Evolutionary conservation across 225 moss, liverwort and hornwort genomes (phyloP).

Genomic region (Polytrichum formosum): DNA sequence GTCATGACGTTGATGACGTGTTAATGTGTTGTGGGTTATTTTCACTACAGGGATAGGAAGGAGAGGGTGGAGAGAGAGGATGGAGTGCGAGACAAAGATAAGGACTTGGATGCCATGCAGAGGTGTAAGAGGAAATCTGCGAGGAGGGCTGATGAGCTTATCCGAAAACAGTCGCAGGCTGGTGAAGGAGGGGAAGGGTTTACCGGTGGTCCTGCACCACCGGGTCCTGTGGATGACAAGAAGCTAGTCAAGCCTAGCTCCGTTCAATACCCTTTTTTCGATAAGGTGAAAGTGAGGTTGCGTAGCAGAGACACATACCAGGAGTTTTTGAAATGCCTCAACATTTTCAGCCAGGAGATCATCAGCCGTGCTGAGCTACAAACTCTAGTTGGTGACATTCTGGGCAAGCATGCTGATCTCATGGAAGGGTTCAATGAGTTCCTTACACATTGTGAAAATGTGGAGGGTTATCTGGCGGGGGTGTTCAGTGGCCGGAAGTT

Average conservation of each 20-base stretch:
- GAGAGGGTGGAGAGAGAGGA: constrained; percentile 62
- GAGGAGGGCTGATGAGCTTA: constrained; percentile 82
- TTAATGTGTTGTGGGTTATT: background rate
- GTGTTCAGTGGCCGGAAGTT: constrained; percentile 73
- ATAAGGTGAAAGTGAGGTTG: constrained; percentile 83
- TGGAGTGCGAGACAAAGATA: constrained; percentile 57
- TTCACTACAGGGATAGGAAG: constrained; percentile 38
- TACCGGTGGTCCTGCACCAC: constrained; percentile 41
- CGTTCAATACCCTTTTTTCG: constrained; percentile 78
- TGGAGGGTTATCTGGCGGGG: constrained; percentile 80
- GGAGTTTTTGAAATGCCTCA: constrained; percentile 92
- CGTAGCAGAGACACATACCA: constrained; percentile 91
- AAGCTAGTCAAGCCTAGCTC: constrained; percentile 50
- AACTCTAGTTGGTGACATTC: constrained; percentile 77
- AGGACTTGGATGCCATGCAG: constrained; percentile 70
- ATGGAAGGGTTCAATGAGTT: constrained; percentile 98
- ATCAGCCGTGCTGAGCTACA: constrained; percentile 87
- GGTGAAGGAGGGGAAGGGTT: constrained; percentile 78
- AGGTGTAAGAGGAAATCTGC: constrained; percentile 82
- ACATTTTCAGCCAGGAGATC: constrained; percentile 96
- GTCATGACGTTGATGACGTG: background rate
- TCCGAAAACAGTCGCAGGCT: constrained; percentile 83
- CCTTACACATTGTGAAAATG: constrained; percentile 79
- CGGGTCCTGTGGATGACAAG: constrained; percentile 59
- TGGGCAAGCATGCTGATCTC: constrained; percentile 93